Base-by-base conservation (phyloP, 192 early-diverging fungal genomes). In the Funneliformis geosporum region DNA sequence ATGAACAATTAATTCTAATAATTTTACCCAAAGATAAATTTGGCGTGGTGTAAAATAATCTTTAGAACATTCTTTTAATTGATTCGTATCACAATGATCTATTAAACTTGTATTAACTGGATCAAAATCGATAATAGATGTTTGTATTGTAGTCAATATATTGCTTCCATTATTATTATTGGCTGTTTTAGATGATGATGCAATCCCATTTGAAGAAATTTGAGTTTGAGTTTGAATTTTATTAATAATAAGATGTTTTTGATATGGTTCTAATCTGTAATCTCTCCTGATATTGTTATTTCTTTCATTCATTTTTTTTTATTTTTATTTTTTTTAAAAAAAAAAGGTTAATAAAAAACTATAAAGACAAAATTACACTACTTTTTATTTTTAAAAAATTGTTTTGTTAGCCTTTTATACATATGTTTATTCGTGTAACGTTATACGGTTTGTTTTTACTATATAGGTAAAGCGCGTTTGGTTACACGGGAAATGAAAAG, bases 1-100 rank as follows among this genome's bases (percentile, higher is more conserved):
- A 25, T 55, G 55, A 33, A 39, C 23, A 23, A 75, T 75, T 4
- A 21, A 8, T 60, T 75, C 50, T 5, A 75, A 14, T 40, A 39
- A 21, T 75, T 61, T 75, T 14, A 75, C 14, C 73, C 73, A 75
- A 28, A 75, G 59, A 61, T 75, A 23, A n/a, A 75, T 33, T 18
- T 46, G 25, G 16, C 73, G 46, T 75, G 73, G 73, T 60, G 47
- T 75, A 42, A 75, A 60, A 46, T 71, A 68, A 55, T 55, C 50
- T 55, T 55, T 55, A 5, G 50, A 55, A 6, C 50, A 55, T 55
- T 55, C 7, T 55, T 55, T 55, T 21, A 55, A 55, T 6, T 55
- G 50, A 18, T 55, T 55, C 50, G 50, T 21, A 6, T 55, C 21
- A 55, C 21, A 21, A 21, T 55, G 50, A 55, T 6, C 18, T 55